phyloP scores from a whole-genome alignment of 345 rosid genomes.

The Sonneratia caseolaris region DNA sequence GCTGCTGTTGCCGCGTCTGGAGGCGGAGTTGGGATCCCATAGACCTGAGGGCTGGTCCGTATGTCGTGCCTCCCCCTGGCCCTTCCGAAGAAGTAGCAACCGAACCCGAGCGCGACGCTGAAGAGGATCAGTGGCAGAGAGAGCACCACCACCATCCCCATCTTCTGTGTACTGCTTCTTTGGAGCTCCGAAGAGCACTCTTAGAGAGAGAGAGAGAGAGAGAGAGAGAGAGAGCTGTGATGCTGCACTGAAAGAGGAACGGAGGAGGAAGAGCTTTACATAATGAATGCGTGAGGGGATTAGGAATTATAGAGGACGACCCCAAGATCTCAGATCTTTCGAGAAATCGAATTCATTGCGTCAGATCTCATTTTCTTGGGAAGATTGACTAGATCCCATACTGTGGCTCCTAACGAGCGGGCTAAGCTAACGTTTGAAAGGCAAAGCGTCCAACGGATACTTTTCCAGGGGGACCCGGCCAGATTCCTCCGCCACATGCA shows the following conservation, averaged over 20 bases:
- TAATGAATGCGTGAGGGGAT: too few relatives aligned
- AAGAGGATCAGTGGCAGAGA: conserved; percentile 76
- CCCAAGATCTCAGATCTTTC: too few relatives aligned
- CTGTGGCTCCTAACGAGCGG: not conserved
- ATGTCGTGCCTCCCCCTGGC: conserved; percentile 53
- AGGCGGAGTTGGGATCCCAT: conserved; percentile 46
- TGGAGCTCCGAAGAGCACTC: not conserved
- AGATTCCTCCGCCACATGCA: too few relatives aligned
- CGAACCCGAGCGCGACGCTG: conserved; percentile 55
- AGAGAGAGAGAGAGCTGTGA: not conserved
- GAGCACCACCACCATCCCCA: conserved; percentile 80
- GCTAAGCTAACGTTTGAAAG: not conserved
- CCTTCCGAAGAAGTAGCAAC: conserved; percentile 66
- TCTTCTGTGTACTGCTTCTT: conserved; percentile 4
- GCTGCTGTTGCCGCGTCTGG: conserved; percentile 5
- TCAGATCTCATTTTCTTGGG: too few relatives aligned
- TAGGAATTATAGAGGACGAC: too few relatives aligned
- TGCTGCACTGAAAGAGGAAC: not conserved
- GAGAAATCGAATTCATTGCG: too few relatives aligned
- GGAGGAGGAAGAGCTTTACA: too few relatives aligned
- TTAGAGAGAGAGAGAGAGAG: not conserved
- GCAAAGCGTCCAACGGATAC: not conserved
- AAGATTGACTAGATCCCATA: too few relatives aligned
- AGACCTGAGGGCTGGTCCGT: conserved; percentile 57
- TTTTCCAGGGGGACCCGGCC: not conserved